phyloP scores from a whole-genome alignment of 225 moss, liverwort and hornwort genomes.

The Anthoceros angustus region DNA sequence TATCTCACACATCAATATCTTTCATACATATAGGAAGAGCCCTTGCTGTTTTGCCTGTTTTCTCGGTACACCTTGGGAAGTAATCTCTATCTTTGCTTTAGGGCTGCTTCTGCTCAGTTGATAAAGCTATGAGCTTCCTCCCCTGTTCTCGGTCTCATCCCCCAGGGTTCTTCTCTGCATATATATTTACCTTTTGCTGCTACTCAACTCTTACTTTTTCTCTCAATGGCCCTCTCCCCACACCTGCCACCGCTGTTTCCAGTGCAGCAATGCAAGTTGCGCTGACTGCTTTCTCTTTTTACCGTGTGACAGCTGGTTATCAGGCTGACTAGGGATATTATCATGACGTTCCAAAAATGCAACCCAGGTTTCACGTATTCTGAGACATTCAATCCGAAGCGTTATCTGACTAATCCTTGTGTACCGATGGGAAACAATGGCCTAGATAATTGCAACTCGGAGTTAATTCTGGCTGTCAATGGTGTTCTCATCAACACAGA shows the following conservation, averaged over 20 bases:
- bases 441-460: constrained; percentile 55
- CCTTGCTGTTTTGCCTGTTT: too few relatives aligned
- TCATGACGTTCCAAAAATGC: constrained; percentile 49
- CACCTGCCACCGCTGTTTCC: neutral
- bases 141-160: too few relatives aligned
- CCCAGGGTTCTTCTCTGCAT: too few relatives aligned
- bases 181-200: too few relatives aligned
- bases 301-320: constrained; percentile 37
- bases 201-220: neutral
- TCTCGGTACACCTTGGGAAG: too few relatives aligned
- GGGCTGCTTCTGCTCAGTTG: too few relatives aligned
- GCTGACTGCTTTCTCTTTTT: neutral
- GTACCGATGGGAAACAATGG: constrained; percentile 42
- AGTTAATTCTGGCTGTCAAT: constrained; percentile 55
- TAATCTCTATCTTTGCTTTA: too few relatives aligned
- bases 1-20: too few relatives aligned
- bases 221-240: neutral
- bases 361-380: constrained; percentile 44
- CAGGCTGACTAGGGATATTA: constrained; percentile 52
- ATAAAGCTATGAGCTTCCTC: too few relatives aligned
- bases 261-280: neutral
- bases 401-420: constrained; percentile 54
- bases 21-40: too few relatives aligned
- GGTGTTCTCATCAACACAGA: constrained; percentile 31
- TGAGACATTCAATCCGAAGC: constrained; percentile 40